Conservation (phyloP, 495 filamentous ascomycete genomes). For the Penicillium crystallinum region DNA sequence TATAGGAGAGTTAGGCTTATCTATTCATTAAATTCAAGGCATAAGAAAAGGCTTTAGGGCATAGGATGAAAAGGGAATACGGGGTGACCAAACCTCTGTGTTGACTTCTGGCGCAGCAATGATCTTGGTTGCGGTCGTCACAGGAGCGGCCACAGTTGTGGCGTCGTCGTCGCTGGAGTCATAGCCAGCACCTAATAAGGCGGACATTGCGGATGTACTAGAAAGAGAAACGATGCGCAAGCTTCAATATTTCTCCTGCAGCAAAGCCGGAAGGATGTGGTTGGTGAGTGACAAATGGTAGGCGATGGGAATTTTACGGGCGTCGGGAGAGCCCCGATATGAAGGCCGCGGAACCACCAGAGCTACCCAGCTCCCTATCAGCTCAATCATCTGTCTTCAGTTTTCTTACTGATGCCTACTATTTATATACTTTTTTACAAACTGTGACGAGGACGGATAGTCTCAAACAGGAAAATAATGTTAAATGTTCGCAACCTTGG, state of each 20-base stretch:
- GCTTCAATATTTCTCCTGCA: conserved; percentile 3
- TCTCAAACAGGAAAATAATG: neutral
- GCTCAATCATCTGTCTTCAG: neutral
- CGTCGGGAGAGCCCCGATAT: conserved; percentile 20
- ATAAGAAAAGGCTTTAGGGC: neutral
- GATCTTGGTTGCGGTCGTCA: conserved; percentile 37
- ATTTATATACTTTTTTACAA: neutral
- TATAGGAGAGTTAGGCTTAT: conserved; percentile 39
- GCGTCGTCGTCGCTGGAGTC: conserved; percentile 52
- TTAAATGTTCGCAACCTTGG: conserved; percentile 14
- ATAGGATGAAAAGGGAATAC: neutral
- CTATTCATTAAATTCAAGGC: conserved; percentile 1
- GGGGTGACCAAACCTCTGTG: conserved; percentile 56
- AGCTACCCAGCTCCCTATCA: neutral
- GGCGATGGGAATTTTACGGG: conserved; percentile 36
- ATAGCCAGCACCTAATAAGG: conserved; percentile 45
- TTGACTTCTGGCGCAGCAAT: conserved; percentile 55
- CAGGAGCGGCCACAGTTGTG: conserved; percentile 16
- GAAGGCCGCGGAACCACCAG: conserved; percentile 18
- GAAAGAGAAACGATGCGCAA: neutral
- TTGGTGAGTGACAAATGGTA: conserved; percentile 4
- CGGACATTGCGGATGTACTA: conserved; percentile 34
- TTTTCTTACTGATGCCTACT: neutral
- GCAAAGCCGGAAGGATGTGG: conserved; percentile 8
- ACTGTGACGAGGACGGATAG: neutral